Evolutionary conservation across 2,329 filamentous ascomycete genomes (phyloP).

Genomic region (Aureobasidium sp.): DNA sequence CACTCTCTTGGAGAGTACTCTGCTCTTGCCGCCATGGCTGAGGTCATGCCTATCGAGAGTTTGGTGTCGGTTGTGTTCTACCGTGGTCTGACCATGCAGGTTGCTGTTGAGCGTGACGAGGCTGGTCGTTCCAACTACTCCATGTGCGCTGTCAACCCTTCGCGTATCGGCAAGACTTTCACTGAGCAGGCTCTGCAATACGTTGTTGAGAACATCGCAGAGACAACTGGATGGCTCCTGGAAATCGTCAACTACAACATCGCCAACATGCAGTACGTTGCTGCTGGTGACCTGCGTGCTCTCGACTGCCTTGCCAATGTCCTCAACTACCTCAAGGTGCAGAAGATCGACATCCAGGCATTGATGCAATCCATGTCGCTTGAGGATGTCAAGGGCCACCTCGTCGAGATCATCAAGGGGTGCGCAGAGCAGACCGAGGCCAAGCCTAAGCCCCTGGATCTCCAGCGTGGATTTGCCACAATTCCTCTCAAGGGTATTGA

Average conservation of each 20-base stretch:
- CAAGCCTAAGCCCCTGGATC: slow-evolving; percentile 81
- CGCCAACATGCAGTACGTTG: slow-evolving; percentile 64
- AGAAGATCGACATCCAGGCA: slow-evolving; percentile 95
- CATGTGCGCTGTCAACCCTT: slow-evolving; percentile 98
- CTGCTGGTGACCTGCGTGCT: slow-evolving; percentile 59
- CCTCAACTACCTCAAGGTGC: slow-evolving; percentile 89
- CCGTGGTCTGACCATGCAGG: slow-evolving; percentile 97
- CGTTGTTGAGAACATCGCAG: slow-evolving; percentile 89
- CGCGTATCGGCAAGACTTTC: slow-evolving; percentile 96
- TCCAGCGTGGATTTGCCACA: slow-evolving; percentile 92
- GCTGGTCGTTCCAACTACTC: slow-evolving; percentile 93
- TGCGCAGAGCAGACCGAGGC: slow-evolving; percentile 79
- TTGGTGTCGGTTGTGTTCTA: slow-evolving; percentile 99
- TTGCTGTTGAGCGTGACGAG: slow-evolving; percentile 93
- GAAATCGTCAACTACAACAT: slow-evolving; percentile 97
- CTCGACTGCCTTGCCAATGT: slow-evolving; percentile 66
- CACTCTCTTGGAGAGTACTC: slow-evolving; percentile 99
- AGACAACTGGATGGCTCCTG: slow-evolving; percentile 88
- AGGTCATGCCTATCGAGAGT: slow-evolving; percentile 99
- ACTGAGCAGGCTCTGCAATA: slow-evolving; percentile 96
- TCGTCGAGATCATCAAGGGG: slow-evolving; percentile 84
- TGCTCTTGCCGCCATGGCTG: slow-evolving; percentile 86
- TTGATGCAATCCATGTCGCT: slow-evolving; percentile 80
- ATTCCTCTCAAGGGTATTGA: slow-evolving; percentile 97
- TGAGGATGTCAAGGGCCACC: slow-evolving; percentile 83